Evolutionary conservation across 352 stramenopile genomes (phyloP), one percentile per base, ranked within the genome.

Genomic region (Pythium phragmiticola): DNA sequence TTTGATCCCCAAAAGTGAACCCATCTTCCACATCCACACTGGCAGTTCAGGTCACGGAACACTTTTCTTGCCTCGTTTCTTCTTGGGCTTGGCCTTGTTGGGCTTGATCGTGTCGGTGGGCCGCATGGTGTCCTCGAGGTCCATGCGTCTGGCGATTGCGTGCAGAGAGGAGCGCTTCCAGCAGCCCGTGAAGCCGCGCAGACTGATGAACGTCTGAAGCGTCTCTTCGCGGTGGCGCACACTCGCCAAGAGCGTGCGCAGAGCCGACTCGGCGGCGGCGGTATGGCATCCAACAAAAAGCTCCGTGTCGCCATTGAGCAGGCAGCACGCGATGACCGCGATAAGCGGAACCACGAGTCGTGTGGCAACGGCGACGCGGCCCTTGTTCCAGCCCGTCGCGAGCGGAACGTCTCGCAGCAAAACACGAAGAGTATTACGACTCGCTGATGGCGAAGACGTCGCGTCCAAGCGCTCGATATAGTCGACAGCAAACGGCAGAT

Each of bases 241-340:
- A 33, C n/a, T 16, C 13, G 42, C 33, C 30, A 63, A 30, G 26
- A 63, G 41, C 19, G 45, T 47, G 1, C 43, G 43, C 30, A 63
- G 7, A 2, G 45, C 34, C 5, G 42, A 21, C 41, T 57, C 47
- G 14, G 57, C 46, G 2, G 26, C 46, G 5, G 21, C 13, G 1
- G 57, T 2, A 23, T 64, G 57, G 23, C 46, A 41, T 9, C 36
- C 58, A 5, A 57, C 9, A 17, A 58, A 57, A 4, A 63, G 37
- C 47, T 63, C 57, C 33, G 57, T 63, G 45, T 63, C 57, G 34
- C 57, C 57, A 13, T 63, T 63, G 19, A 63, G 46, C 5, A 63
- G 47, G 16, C 45, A 42, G 45, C 57, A 55, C 45, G 57, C 43
- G 33, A 43, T 21, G 14, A 63, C 36, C 9, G 57, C 19, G 7